Conservation (phyloP, 345 rosid genomes). For the Geranium brycei region DNA sequence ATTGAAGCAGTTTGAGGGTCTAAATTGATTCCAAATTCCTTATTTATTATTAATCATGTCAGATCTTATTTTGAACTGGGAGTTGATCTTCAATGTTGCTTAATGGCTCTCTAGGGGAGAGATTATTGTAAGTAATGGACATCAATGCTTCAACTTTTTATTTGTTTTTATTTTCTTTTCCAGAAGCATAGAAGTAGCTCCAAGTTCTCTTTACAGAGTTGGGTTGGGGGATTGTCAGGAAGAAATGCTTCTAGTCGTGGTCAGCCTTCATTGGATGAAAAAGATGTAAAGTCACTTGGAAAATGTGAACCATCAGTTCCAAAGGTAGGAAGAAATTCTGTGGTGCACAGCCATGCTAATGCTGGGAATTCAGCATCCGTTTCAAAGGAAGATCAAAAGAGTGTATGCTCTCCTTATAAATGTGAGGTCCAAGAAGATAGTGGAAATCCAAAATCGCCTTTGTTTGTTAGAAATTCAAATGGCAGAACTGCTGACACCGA, state of each 20-base stretch:
- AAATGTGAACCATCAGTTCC: constrained; percentile 18
- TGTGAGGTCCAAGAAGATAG: constrained; percentile 16
- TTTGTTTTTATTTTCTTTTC: constrained; percentile 7
- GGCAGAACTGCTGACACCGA: constrained; percentile 11
- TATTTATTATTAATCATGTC: too few species aligned
- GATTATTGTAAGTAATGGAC: not conserved
- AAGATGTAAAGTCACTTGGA: constrained; percentile 15
- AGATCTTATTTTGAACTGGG: not conserved
- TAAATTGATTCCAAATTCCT: not conserved
- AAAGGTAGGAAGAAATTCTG: constrained; percentile 14
- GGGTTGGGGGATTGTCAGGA: constrained; percentile 40
- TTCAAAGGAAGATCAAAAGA: constrained; percentile 16
- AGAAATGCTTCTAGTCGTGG: constrained; percentile 20
- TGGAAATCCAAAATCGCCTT: constrained; percentile 10
- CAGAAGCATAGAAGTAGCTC: constrained; percentile 47
- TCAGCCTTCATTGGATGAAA: constrained; percentile 18
- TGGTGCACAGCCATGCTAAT: constrained; percentile 8
- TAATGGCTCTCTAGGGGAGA: not conserved
- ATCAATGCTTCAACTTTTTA: not conserved
- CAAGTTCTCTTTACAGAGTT: constrained; percentile 31
- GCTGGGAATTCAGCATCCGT: constrained; percentile 14
- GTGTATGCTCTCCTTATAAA: constrained; percentile 8
- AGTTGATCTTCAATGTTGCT: too few species aligned
- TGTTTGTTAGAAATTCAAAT: constrained; percentile 12
- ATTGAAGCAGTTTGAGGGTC: too few species aligned